A percentile compares a stretch with the other conserved stretches of the same genome.
These are phyloP conservation scores for Furcasterigmium furcatum DNA, from an alignment of 2,329 filamentous ascomycete genomes.

Conservation along the genomic window DNA sequence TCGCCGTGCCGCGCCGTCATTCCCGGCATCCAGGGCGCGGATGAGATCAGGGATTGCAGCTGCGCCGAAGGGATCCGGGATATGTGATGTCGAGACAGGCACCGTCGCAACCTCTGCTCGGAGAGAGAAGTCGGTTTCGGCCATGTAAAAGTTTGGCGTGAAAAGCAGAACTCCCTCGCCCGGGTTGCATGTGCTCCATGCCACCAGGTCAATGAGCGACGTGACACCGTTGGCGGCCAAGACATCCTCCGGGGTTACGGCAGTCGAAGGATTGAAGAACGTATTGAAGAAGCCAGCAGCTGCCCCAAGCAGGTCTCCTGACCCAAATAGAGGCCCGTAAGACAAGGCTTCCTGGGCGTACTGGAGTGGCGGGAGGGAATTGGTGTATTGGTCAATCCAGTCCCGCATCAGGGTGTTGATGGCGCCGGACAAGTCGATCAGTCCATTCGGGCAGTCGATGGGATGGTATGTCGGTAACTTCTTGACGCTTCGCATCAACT, in stretches of 20 bases:
- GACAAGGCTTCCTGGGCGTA: background rate
- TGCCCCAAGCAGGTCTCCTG: background rate
- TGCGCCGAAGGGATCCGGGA: slow-evolving; percentile 1
- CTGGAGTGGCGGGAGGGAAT: background rate
- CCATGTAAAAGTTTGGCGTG: slow-evolving; percentile 6
- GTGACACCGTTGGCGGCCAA: slow-evolving; percentile 4
- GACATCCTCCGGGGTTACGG: background rate
- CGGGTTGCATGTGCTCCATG: slow-evolving; percentile 2
- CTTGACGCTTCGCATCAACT: background rate
- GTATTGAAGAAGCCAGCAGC: slow-evolving; percentile 1
- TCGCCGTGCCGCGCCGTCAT: too few species aligned
- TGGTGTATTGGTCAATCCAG: background rate
- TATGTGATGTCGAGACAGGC: background rate
- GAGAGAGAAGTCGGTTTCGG: slow-evolving; percentile 1
- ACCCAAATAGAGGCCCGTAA: background rate
- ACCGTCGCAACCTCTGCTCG: background rate
- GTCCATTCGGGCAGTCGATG: background rate
- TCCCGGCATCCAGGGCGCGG: background rate
- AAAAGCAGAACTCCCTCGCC: slow-evolving; percentile 2
- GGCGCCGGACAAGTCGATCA: slow-evolving; percentile 7
- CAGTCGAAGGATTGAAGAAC: background rate
- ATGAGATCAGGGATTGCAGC: background rate
- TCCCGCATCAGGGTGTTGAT: slow-evolving; percentile 5
- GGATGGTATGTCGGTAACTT: slow-evolving; percentile 1
- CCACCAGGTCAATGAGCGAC: slow-evolving; percentile 5